Percentiles rank a stretch among this genome's conserved stretches.
Evolutionary conservation across 2,329 filamentous ascomycete genomes (phyloP).

Genomic region (Trichoderma arundinaceum): DNA sequence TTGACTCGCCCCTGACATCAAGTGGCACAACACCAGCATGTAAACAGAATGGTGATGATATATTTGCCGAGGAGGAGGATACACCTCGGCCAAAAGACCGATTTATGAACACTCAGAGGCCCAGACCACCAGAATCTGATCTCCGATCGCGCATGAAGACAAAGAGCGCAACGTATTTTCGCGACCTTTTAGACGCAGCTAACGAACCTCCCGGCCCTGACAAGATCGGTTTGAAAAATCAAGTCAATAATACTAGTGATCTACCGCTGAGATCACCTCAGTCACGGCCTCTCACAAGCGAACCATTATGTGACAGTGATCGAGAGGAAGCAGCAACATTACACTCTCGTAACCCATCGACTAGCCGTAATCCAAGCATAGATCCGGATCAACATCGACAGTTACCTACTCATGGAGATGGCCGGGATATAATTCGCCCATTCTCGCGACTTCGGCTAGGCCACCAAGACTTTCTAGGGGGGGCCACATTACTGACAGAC

Average conservation of each 20-base stretch:
- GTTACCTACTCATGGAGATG: background rate
- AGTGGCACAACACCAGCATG: background rate
- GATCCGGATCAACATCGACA: background rate
- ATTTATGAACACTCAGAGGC: too few species aligned
- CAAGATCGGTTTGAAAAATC: background rate
- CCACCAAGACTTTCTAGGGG: background rate
- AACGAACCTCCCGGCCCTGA: background rate
- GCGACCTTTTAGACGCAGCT: background rate
- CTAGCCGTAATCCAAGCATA: background rate
- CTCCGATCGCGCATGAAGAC: background rate
- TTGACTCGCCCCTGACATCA: background rate
- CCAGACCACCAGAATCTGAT: background rate
- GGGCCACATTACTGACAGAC: background rate
- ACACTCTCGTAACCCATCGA: background rate
- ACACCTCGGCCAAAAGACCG: background rate
- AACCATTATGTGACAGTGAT: background rate
- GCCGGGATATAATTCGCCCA: constrained; percentile 1
- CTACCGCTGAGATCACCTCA: background rate
- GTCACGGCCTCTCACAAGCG: background rate
- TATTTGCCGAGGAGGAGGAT: background rate
- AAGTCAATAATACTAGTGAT: background rate
- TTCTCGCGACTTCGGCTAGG: constrained; percentile 6
- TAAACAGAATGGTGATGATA: background rate
- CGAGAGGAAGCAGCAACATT: background rate
- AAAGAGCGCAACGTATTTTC: background rate